Evolutionary conservation across 2,329 filamentous ascomycete species (phyloP), one percentile per base, ranked within the genome.

Genomic region (Ilyonectria destructans): DNA sequence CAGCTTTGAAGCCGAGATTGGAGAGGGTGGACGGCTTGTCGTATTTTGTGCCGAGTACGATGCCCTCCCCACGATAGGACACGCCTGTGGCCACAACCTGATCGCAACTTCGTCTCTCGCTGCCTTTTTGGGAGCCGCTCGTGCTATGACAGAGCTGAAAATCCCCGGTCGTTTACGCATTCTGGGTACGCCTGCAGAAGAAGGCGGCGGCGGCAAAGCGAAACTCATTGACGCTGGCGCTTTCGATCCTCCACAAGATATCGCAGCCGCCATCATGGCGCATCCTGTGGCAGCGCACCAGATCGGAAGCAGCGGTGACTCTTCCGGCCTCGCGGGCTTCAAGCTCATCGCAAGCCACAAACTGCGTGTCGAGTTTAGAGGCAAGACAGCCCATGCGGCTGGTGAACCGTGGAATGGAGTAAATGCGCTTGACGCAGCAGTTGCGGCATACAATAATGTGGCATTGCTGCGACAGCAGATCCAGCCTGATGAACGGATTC

Each of bases 121-220:
- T 1, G 85, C 78, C 3, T 71, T 70, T 26, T 71, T 89, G 2
- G 86, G 85, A 2, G 81, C 85, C 0, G 85, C 84, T 0, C 77
- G 83, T 31, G 75, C 84, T 2, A 78, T 88, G 62, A 80, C 77
- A 23, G 73, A 80, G 75, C 86, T 31, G 0, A 61, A 64, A 15
- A 65, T 70, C 6, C 46, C 57, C 4, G 68, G 68, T 6, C 68
- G 65, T 10, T 6, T 70, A 8, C 77, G 84, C 9, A 74, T 88
- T 37, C 82, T 87, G 45, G 86, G 86, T 23, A 88, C 86, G 0
- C 86, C 86, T 0, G 86, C 84, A 8, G 86, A 88, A 75, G 86
- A 88, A 77, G 83, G 84, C 17, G 82, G 83, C 9, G 85, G 85
- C 17, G 85, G 85, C 37, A 88, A 87, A 76, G 83, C 85, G 65